phyloP scores from a whole-genome alignment of 805 yeast genomes.

The Sporopachydermia quercuum region DNA sequence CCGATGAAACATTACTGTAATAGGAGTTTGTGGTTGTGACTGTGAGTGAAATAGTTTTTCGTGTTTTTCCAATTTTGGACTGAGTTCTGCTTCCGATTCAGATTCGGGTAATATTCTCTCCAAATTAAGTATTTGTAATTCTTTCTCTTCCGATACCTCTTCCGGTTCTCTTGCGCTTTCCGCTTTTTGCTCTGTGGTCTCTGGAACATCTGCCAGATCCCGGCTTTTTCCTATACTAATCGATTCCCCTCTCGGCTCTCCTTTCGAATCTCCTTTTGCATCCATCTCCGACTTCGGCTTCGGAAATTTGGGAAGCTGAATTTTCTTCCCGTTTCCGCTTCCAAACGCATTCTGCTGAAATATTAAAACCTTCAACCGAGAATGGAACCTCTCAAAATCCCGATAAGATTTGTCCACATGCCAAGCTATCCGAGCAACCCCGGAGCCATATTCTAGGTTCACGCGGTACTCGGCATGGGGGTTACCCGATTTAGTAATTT shows the following conservation, averaged over 20 bases:
- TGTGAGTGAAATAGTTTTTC: no score
- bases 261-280: constrained; percentile 4
- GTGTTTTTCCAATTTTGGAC: not conserved
- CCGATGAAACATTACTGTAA: not conserved
- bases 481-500: constrained; percentile 31
- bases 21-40: no score
- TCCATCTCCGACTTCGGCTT: constrained; percentile 13
- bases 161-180: not conserved
- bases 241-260: constrained; percentile 2
- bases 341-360: constrained; percentile 25
- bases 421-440: constrained; percentile 70
- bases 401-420: constrained; percentile 53
- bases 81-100: not conserved
- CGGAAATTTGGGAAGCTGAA: constrained; percentile 29
- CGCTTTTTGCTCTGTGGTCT: not conserved
- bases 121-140: no score
- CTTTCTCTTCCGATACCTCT: no score
- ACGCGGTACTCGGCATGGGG: constrained; percentile 36
- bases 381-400: constrained; percentile 60
- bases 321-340: constrained; percentile 12
- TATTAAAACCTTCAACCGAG: constrained; percentile 41
- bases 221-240: constrained; percentile 3
- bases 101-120: no score
- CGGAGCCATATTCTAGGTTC: constrained; percentile 85
- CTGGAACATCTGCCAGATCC: constrained; percentile 3